Base-by-base conservation (phyloP, 2,329 filamentous ascomycete genomes). In the Aspergillus awamori region DNA sequence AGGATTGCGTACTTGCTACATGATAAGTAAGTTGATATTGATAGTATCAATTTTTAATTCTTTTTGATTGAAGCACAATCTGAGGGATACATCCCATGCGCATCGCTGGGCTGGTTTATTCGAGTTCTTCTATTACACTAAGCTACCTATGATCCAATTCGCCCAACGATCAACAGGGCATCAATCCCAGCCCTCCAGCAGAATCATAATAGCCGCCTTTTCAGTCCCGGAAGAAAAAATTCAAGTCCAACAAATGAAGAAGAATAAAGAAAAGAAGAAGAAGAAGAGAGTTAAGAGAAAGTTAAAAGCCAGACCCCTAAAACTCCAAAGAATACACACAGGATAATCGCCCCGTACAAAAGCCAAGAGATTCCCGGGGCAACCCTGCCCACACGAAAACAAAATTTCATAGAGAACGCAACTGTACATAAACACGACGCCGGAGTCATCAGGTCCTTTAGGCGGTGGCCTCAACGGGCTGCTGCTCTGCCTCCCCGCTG, bases 401-500 rank as follows among this genome's bases (percentile, higher is more conserved):
- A 56, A 26, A 48, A 49, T 49, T 5, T 30, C 22, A 51, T 53
- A 49, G 52, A 59, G 36, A 58, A 56, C 45, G 52, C 54, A 53
- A 61, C 53, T 64, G 38, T 64, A 64, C 62, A 64, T 28, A 47
- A 51, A 58, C 41, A 28, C 41, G 56, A 24, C 41, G 13, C 24
- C 24, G 28, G 26, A 52, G 28, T 57, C 51, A 43, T 13, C 30
- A 36, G 33, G 33, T 20, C n/a, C 45, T 60, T 38, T 65, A 70
- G 43, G 58, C 64, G 10, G 59, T 47, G 59, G 71, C 65, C 60
- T 76, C 71, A 24, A 67, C 67, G 55, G 70, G 57, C 59, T 79
- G 75, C 58, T 68, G 69, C 52, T 74, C 75, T 53, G 78, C 72
- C 62, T 82, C 82, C 49, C 81, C 83, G 36, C 79, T 79, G 52